Base-by-base conservation (phyloP, 441 rosid species). In the Geranium incanum region DNA sequence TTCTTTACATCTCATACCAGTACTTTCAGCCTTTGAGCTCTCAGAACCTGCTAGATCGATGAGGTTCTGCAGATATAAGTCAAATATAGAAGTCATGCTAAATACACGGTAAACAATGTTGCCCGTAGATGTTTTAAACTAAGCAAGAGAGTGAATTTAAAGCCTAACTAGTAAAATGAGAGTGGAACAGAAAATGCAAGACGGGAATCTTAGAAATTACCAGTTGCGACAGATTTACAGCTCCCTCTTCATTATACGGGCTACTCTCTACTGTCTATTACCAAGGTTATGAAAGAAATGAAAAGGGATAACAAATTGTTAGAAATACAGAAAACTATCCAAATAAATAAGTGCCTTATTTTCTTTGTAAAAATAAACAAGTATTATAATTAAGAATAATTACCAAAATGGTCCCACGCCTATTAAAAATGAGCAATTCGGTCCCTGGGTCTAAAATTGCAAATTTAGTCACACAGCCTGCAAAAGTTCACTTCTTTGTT, bases 31-130 rank as follows among this genome's bases (percentile, higher is more conserved):
- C 84, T 90, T 95, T 6, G 99, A 93, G 81, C 99, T 95, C 87
- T 95, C 99, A 41, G 99, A 95, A 87, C 99, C 99, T 80, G 99
- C 99, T 85, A 95, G 93, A 87, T 95, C 99, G 84, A 95, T 92
- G 81, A 95, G 97, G 86, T 93, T 90, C 99, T 95, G 97, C 98
- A 86, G 59, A 77, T 77, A 84, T 69, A 80, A 84, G 83, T 83
- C 76, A 79, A 73, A 78, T 50, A 73, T 71, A 74, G 68, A 74
- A 76, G 86, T 86, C 77, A 79, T 71, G 77, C 70, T 6, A 73
- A 36, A 69, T 50, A 13, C 5, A 37, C 64, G 33, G 37, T 63
- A 52, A n/a, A 28, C 59, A 48, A 63, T 18, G 16, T 4, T 18
- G 36, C 65, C 21, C 13, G 6, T 12, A 2, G 65, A 59, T 59